Conservation (phyloP, 192 early-diverging fungal genomes). For the Backusella luteola region DNA sequence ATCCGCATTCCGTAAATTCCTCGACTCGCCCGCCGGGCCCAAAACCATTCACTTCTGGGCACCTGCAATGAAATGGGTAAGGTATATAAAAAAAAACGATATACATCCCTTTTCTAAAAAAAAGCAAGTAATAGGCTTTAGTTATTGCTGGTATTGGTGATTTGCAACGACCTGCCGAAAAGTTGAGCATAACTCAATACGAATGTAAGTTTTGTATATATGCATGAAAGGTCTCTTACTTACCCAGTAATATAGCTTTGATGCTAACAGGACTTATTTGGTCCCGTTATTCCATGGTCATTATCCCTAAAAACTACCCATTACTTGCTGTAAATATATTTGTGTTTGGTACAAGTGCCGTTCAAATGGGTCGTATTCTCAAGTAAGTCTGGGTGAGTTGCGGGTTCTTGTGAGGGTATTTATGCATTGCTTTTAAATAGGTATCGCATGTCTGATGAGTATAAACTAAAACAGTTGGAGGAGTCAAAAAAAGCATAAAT, state of each 20-base stretch:
- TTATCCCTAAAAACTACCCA: conserved; percentile 87
- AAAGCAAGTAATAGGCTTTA: conserved; percentile 56
- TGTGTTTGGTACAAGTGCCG: conserved; percentile 81
- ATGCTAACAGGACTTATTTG: conserved; percentile 95
- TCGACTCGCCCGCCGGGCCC: conserved; percentile 70
- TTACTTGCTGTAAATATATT: conserved; percentile 92
- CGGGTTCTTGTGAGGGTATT: background rate
- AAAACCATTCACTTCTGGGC: conserved; percentile 99
- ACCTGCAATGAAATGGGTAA: conserved; percentile 85
- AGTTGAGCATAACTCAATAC: conserved; percentile 80
- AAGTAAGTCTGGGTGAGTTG: conserved; percentile 40
- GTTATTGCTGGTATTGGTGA: conserved; percentile 93
- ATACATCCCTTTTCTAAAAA: background rate
- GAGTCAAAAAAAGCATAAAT: background rate
- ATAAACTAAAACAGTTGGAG: conserved; percentile 18
- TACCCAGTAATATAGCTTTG: conserved; percentile 53
- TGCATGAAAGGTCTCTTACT: background rate
- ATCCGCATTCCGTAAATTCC: conserved; percentile 67
- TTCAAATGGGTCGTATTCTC: conserved; percentile 79
- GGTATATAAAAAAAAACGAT: background rate
- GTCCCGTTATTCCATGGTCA: conserved; percentile 92
- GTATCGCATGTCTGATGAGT: conserved; percentile 40
- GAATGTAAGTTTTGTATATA: conserved; percentile 34
- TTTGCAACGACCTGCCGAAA: conserved; percentile 83
- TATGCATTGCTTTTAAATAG: conserved; percentile 5